These are phyloP conservation scores for Trametes sanguinea DNA, from an alignment of 768 basidiomycete genomes.

Conservation along the genomic window DNA sequence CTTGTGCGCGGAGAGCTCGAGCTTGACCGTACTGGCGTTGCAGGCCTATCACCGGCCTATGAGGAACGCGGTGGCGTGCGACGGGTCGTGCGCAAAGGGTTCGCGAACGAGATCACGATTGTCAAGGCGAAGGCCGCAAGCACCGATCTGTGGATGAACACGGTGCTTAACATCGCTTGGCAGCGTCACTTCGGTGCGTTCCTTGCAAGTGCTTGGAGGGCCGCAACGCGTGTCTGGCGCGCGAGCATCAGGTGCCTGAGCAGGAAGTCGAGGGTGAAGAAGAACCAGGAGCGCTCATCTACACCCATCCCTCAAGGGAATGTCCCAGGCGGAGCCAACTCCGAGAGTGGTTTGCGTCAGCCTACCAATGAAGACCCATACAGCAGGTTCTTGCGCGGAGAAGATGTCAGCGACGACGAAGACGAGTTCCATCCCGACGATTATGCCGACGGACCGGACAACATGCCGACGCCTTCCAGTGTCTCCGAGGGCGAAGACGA, in stretches of 20 bases:
- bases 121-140: conserved; percentile 40
- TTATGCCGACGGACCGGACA: neutral
- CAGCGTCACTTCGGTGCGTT: conserved; percentile 42
- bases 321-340: neutral
- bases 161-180: conserved; percentile 40
- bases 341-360: neutral
- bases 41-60: conserved; percentile 36
- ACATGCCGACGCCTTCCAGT: conserved; percentile 4
- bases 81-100: conserved; percentile 37
- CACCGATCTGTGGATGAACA: conserved; percentile 39
- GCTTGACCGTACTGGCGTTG: conserved; percentile 46
- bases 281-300: neutral
- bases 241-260: neutral
- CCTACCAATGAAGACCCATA: conserved; percentile 47
- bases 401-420: conserved; percentile 52
- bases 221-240: conserved; percentile 14
- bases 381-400: conserved; percentile 60
- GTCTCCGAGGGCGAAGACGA: conserved; percentile 14
- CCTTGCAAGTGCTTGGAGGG: conserved; percentile 22
- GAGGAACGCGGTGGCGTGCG: conserved; percentile 30
- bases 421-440: conserved; percentile 38
- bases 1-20: conserved; percentile 30
- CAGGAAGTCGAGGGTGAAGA: neutral
- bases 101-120: conserved; percentile 53
- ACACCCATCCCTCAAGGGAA: neutral